phyloP scores from a whole-genome alignment of 1,139 yeast species.

The Debaryomycetaceae sp. region DNA sequence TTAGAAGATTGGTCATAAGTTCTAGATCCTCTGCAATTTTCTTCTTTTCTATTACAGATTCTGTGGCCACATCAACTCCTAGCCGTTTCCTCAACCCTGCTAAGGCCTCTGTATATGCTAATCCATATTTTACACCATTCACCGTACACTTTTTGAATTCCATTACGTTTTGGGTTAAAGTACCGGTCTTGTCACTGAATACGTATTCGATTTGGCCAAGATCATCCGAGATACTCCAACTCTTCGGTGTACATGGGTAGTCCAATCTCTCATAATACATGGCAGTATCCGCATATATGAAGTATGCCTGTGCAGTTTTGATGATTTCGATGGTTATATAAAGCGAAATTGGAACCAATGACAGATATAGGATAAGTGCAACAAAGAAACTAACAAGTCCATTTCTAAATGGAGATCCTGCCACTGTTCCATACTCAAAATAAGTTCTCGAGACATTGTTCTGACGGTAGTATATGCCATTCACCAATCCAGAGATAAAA shows the following conservation, averaged over 20 bases:
- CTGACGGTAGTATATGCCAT: constrained; percentile 46
- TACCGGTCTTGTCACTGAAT: constrained; percentile 61
- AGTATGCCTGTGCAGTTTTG: constrained; percentile 56
- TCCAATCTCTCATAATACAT: constrained; percentile 53
- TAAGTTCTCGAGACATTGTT: constrained; percentile 33
- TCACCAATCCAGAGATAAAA: constrained; percentile 50
- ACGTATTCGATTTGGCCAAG: constrained; percentile 63
- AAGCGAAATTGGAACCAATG: constrained; percentile 58
- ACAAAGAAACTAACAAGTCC: constrained; percentile 52
- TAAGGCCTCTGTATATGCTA: constrained; percentile 59
- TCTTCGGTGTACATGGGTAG: constrained; percentile 58
- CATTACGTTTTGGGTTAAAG: constrained; percentile 59
- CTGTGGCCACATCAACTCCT: constrained; percentile 52
- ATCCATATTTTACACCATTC: constrained; percentile 52
- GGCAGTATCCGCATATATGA: constrained; percentile 49
- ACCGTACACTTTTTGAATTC: constrained; percentile 60
- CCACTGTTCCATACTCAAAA: constrained; percentile 51
- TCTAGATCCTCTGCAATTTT: constrained; percentile 34
- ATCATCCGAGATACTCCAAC: constrained; percentile 63
- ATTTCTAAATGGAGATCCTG: constrained; percentile 47
- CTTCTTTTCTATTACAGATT: constrained; percentile 37
- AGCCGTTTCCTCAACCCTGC: constrained; percentile 56
- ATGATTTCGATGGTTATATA: constrained; percentile 59
- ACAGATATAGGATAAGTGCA: constrained; percentile 52
- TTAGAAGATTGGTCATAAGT: constrained; percentile 33